Evolutionary conservation across 345 rosid species (phyloP).

Genomic region (Chamaenerion angustifolium): DNA sequence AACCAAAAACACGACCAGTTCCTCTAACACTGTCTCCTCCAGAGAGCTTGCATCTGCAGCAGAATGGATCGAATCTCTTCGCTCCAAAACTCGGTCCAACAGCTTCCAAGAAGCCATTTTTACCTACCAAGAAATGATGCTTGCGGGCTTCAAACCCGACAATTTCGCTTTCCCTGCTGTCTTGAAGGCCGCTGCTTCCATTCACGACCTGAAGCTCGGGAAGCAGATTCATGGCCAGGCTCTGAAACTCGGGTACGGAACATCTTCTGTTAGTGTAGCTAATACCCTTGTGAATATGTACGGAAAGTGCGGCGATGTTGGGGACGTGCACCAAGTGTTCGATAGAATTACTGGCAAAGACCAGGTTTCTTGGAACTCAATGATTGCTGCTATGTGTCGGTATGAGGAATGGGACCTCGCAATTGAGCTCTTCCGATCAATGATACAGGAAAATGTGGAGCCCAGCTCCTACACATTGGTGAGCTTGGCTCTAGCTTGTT

Average conservation of each 20-base stretch:
- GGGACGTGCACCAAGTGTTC: conserved; percentile 46
- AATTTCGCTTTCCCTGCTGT: conserved; percentile 65
- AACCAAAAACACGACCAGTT: too few relatives aligned
- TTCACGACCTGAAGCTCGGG: conserved; percentile 41
- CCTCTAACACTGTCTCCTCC: too few relatives aligned
- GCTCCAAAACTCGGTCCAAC: conserved; percentile 40
- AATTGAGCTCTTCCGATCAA: conserved; percentile 42
- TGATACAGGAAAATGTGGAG: conserved; percentile 40
- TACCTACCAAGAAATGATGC: conserved; percentile 47
- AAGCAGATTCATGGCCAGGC: conserved; percentile 73
- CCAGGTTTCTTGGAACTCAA: conserved; percentile 84
- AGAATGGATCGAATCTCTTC: conserved; percentile 53
- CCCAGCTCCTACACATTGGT: conserved; percentile 84
- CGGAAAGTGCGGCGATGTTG: conserved; percentile 46
- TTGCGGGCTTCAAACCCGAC: conserved; percentile 40
- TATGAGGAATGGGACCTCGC: conserved; percentile 61
- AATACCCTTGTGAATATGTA: conserved; percentile 69
- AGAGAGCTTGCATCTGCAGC: too few relatives aligned
- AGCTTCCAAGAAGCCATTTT: conserved; percentile 49
- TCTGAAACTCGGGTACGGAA: conserved; percentile 46
- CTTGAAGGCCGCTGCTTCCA: conserved; percentile 48
- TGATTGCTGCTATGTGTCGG: conserved; percentile 51
- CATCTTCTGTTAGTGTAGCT: conserved; percentile 35
- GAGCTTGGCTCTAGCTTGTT: conserved; percentile 60
- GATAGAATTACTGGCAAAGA: conserved; percentile 62